Evolutionary conservation across 176 grass and related monocot species (phyloP).

Genomic region (Avena insularis): DNA sequence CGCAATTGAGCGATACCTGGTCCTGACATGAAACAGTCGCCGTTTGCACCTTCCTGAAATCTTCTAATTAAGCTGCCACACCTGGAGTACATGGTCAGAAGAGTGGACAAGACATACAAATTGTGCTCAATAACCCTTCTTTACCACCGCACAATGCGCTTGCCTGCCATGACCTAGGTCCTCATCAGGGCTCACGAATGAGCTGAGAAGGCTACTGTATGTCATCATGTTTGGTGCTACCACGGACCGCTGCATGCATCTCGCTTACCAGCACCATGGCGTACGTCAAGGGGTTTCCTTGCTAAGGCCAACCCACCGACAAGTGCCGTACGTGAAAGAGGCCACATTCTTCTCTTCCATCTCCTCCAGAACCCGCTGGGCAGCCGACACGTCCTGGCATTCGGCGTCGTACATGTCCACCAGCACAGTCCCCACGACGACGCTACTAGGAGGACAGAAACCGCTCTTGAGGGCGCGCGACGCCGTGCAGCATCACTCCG

Average conservation of each 20-base stretch:
- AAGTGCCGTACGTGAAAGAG: slow-evolving; percentile 29
- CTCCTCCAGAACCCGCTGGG: background rate
- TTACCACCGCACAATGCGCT: slow-evolving; percentile 4
- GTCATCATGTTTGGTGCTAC: slow-evolving; percentile 41
- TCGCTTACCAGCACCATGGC: slow-evolving; percentile 41
- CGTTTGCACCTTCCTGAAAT: slow-evolving; percentile 28
- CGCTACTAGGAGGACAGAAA: background rate
- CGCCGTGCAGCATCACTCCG: slow-evolving; percentile 9
- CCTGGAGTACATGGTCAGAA: slow-evolving; percentile 50
- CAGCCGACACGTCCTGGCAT: background rate
- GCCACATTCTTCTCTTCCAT: slow-evolving; percentile 35
- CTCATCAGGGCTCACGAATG: background rate
- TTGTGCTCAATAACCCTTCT: slow-evolving; percentile 27
- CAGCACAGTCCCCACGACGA: slow-evolving; percentile 1
- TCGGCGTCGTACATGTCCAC: slow-evolving; percentile 38
- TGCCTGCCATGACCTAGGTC: slow-evolving; percentile 32
- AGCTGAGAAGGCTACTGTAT: slow-evolving; percentile 51
- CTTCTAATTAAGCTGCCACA: slow-evolving; percentile 31
- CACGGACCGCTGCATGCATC: slow-evolving; percentile 46
- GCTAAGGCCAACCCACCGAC: background rate
- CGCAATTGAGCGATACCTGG: slow-evolving; percentile 37
- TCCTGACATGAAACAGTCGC: slow-evolving; percentile 8
- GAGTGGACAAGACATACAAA: slow-evolving; percentile 30
- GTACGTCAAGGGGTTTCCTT: background rate
- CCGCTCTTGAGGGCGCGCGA: background rate